Evolutionary conservation across 495 filamentous ascomycete genomes (phyloP).

Genomic region (Penicillium chermesinum): DNA sequence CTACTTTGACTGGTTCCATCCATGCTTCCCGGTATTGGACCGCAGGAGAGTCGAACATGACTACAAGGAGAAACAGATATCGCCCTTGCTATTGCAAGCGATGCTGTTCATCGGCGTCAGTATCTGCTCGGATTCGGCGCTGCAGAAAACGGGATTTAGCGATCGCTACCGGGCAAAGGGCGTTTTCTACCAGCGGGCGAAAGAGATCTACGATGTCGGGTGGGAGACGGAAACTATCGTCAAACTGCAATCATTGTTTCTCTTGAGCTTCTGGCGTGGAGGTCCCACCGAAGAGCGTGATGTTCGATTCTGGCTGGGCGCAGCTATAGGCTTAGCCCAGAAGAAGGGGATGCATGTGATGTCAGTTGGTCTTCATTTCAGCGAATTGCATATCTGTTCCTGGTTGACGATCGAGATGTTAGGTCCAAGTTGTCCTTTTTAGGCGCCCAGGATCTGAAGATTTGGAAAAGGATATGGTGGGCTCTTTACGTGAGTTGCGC

Average conservation of each 20-base stretch:
- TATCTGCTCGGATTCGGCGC: constrained; percentile 31
- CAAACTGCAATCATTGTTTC: constrained; percentile 37
- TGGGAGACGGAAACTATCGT: constrained; percentile 36
- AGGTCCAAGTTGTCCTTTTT: constrained; percentile 37
- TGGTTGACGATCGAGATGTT: constrained; percentile 12
- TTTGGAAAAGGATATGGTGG: constrained; percentile 48
- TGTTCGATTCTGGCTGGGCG: constrained; percentile 39
- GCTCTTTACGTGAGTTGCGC: constrained; percentile 36
- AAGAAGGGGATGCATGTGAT: constrained; percentile 45
- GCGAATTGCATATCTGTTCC: too few species aligned
- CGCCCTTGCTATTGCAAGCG: constrained; percentile 36
- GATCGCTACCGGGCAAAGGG: constrained; percentile 37
- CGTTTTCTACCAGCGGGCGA: constrained; percentile 36
- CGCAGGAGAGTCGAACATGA: constrained; percentile 19
- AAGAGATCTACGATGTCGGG: constrained; percentile 41
- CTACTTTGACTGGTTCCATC: constrained; percentile 45
- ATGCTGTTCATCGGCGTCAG: constrained; percentile 44
- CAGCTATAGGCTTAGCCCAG: constrained; percentile 37
- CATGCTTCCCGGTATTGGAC: constrained; percentile 41
- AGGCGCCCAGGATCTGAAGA: constrained; percentile 23
- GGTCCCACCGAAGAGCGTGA: constrained; percentile 38
- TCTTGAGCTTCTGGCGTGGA: constrained; percentile 43
- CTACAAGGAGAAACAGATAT: constrained; percentile 27
- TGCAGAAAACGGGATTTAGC: constrained; percentile 26
- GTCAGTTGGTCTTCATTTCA: constrained; percentile 16